phyloP scores from a whole-genome alignment of 2,329 filamentous ascomycete genomes.

The Diaporthe ampelina region DNA sequence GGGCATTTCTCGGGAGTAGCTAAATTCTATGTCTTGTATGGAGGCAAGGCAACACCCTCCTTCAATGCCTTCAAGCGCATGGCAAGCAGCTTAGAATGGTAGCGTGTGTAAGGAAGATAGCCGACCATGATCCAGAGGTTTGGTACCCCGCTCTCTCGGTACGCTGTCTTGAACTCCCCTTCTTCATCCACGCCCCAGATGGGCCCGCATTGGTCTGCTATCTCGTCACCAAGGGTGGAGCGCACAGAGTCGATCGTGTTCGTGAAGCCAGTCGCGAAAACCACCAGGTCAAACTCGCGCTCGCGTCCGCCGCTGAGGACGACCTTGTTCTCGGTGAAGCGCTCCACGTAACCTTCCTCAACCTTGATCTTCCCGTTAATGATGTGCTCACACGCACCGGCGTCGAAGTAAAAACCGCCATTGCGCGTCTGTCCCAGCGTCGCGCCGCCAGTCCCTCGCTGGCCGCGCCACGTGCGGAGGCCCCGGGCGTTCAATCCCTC shows the following conservation, averaged over 20 bases:
- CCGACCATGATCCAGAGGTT: conserved; percentile 77
- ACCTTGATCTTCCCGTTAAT: conserved; percentile 56
- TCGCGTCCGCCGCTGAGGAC: conserved; percentile 57
- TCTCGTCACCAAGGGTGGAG: conserved; percentile 67
- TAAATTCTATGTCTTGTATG: conserved; percentile 1
- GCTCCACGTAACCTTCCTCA: conserved; percentile 61
- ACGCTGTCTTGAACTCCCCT: conserved; percentile 69
- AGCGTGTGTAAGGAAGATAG: conserved; percentile 73
- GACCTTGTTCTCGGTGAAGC: conserved; percentile 59
- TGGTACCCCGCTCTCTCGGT: conserved; percentile 71
- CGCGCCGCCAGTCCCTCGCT: conserved; percentile 76
- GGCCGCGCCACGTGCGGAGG: conserved; percentile 63
- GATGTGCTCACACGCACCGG: conserved; percentile 48
- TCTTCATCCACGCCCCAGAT: conserved; percentile 74
- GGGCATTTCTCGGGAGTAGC: too few relatives aligned
- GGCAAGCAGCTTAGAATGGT: conserved; percentile 68
- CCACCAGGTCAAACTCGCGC: conserved; percentile 71
- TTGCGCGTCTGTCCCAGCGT: conserved; percentile 71
- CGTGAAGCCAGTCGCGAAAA: conserved; percentile 72
- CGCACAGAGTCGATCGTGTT: conserved; percentile 20
- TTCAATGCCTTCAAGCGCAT: conserved; percentile 64
- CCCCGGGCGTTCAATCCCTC: conserved; percentile 57
- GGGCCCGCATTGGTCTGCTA: conserved; percentile 70
- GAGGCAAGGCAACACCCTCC: conserved; percentile 44
- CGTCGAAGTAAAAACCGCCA: conserved; percentile 59